These are phyloP conservation scores for Serendipita sp. DNA, from an alignment of 768 basidiomycete genomes.

Conservation along the genomic window DNA sequence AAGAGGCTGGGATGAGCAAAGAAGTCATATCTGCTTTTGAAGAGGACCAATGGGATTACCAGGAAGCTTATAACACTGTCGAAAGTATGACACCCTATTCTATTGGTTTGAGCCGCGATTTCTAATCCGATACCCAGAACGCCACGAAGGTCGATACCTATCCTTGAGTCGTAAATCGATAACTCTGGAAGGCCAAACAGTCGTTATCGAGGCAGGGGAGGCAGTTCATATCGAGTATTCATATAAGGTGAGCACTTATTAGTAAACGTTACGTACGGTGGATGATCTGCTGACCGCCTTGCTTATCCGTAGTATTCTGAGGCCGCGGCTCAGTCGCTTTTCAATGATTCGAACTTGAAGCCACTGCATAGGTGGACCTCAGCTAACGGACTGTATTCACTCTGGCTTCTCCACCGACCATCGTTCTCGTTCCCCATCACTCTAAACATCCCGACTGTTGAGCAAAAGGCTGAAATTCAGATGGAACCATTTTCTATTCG, in stretches of 20 bases:
- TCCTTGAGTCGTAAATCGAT: constrained; percentile 47
- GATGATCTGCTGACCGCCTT: not conserved
- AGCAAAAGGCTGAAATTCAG: not conserved
- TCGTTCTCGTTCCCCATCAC: constrained; percentile 56
- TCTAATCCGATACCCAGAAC: constrained; percentile 11
- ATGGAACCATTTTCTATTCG: not conserved
- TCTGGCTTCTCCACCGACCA: constrained; percentile 87
- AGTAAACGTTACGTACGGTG: not conserved
- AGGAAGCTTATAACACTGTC: constrained; percentile 39
- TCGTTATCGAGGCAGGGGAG: constrained; percentile 48
- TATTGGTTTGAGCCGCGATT: not conserved
- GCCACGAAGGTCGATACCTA: constrained; percentile 72
- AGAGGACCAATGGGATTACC: constrained; percentile 60
- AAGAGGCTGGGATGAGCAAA: constrained; percentile 33
- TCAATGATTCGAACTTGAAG: constrained; percentile 59
- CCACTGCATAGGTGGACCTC: constrained; percentile 80
- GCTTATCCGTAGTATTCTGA: constrained; percentile 51
- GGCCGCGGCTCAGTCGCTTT: constrained; percentile 48
- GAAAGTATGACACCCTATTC: constrained; percentile 23
- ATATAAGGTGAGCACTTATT: constrained; percentile 44
- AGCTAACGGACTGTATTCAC: constrained; percentile 47
- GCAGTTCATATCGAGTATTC: constrained; percentile 74
- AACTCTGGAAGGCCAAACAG: constrained; percentile 24
- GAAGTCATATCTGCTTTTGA: constrained; percentile 25
- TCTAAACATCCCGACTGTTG: constrained; percentile 16